Base-by-base conservation (phyloP, 176 grass and related monocot genomes). In the Oryza meyeriana region DNA sequence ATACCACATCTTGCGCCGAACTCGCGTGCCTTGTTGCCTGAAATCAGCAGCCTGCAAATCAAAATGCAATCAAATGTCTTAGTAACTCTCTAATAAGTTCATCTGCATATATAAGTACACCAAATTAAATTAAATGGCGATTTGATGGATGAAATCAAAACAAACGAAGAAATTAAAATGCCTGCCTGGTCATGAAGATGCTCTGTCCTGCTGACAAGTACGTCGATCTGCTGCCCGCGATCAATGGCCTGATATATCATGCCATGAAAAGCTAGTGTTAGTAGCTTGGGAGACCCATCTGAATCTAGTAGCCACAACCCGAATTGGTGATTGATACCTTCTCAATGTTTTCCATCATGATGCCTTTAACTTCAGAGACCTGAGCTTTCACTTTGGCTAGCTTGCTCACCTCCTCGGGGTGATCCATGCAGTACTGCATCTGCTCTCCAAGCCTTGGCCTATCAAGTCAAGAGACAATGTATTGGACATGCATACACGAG, bases 271-370 rank as follows among this genome's bases (percentile, higher is more conserved):
- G 0, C 22, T 1, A 58, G 8, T 52, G 3, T 3, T 20, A 50
- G 47, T 50, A 50, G 20, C 6, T 22, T 52, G 1, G 22, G 48
- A 52, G 18, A 52, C 48, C 48, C n/a, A n/a, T n/a, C n/a, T 52
- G 17, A 50, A 18, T 50, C 47, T 18, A 50, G 4, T 18, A 48
- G 16, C 16, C 18, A 1, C 14, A 48, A 17, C 16, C 38, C 8
- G 1, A 5, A 6, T 42, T 42, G 5, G 11, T 42, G 40, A 10
- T 16, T 50, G 8, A 5, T 71, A 97, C 94, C 90, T 85, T 97
- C 26, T 94, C 89, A 18, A 94, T 97, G 69, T 97, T 97, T 63
- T 97, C 83, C 47, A 78, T 88, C 94, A 97, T 94, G 69, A 97
- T 83, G 64, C 75, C 88, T 75, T 97, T 94, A 39, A 97, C 92